These are phyloP conservation scores for Xylaria sp. DNA, from an alignment of 2,329 filamentous ascomycete species.

Conservation along the genomic window DNA sequence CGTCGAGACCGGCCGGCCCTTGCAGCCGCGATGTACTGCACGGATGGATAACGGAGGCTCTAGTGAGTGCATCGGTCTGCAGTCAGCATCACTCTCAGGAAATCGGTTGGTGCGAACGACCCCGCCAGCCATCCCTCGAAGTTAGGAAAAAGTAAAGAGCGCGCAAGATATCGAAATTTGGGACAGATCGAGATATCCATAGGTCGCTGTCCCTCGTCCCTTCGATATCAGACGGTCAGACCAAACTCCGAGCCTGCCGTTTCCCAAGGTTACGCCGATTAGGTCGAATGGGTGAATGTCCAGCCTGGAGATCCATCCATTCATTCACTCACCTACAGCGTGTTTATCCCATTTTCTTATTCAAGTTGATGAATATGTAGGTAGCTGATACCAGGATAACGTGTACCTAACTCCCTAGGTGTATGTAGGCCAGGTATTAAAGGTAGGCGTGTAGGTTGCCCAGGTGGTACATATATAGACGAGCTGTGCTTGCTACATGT, in stretches of 20 bases:
- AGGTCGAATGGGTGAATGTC: too few relatives aligned
- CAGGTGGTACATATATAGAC: constrained; percentile 10
- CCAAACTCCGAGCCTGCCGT: constrained; percentile 1
- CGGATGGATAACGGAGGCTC: not conserved
- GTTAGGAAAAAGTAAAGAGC: too few relatives aligned
- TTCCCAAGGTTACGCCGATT: too few relatives aligned
- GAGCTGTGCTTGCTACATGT: constrained; percentile 8
- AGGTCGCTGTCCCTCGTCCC: too few relatives aligned
- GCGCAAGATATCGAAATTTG: constrained; percentile 4
- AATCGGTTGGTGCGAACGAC: constrained; percentile 1
- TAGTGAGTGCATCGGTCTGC: constrained; percentile 6
- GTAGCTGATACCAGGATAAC: constrained; percentile 1
- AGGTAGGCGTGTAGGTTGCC: too few relatives aligned
- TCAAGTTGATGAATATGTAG: not conserved
- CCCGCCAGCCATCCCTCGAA: not conserved
- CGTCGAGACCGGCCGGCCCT: constrained; percentile 3
- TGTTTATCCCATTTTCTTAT: constrained; percentile 6
- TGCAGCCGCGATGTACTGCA: constrained; percentile 8
- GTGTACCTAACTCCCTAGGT: too few relatives aligned
- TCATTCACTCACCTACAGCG: constrained; percentile 3
- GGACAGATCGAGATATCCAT: too few relatives aligned
- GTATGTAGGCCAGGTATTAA: too few relatives aligned
- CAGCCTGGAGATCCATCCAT: too few relatives aligned
- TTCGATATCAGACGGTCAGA: constrained; percentile 5
- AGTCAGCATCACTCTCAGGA: constrained; percentile 12